Evolutionary conservation across 352 stramenopile genomes (phyloP).

Genomic region (Globisporangium polare): DNA sequence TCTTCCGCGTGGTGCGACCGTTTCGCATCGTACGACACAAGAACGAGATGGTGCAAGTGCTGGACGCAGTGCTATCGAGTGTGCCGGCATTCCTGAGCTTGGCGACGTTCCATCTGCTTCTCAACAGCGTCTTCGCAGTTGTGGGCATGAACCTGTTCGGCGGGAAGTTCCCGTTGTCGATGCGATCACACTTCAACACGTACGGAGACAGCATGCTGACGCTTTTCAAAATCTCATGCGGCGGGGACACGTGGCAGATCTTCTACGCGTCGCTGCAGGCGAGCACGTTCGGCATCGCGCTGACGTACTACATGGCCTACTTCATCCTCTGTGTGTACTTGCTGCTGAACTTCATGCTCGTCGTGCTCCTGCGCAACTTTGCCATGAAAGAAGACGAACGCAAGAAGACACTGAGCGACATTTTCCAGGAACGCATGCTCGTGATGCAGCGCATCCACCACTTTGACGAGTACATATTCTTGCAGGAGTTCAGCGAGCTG

Average conservation of each 20-base stretch:
- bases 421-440: slow-evolving; percentile 80
- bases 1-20: slow-evolving; percentile 74
- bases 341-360: slow-evolving; percentile 83
- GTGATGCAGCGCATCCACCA: slow-evolving; percentile 73
- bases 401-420: slow-evolving; percentile 55
- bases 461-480: slow-evolving; percentile 75
- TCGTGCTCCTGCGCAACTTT: slow-evolving; percentile 81
- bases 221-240: slow-evolving; percentile 83
- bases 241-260: slow-evolving; percentile 77
- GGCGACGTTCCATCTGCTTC: slow-evolving; percentile 49
- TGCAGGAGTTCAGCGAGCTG: slow-evolving; percentile 71
- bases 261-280: slow-evolving; percentile 69
- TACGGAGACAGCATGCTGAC: slow-evolving; percentile 83
- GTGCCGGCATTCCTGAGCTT: slow-evolving; percentile 67
- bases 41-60: slow-evolving; percentile 64
- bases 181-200: slow-evolving; percentile 79
- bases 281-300: slow-evolving; percentile 45
- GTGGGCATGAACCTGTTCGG: slow-evolving; percentile 83
- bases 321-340: slow-evolving; percentile 68
- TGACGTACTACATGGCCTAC: slow-evolving; percentile 73
- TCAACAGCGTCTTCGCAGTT: slow-evolving; percentile 80
- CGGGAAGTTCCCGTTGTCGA: slow-evolving; percentile 63
- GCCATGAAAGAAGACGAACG: slow-evolving; percentile 84
- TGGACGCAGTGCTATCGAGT: slow-evolving; percentile 67
- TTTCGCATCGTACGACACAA: slow-evolving; percentile 76